Percentiles rank a stretch among this genome's conserved stretches.
phyloP scores from a whole-genome alignment of 805 yeast genomes.

The Yarrowia sp. region DNA sequence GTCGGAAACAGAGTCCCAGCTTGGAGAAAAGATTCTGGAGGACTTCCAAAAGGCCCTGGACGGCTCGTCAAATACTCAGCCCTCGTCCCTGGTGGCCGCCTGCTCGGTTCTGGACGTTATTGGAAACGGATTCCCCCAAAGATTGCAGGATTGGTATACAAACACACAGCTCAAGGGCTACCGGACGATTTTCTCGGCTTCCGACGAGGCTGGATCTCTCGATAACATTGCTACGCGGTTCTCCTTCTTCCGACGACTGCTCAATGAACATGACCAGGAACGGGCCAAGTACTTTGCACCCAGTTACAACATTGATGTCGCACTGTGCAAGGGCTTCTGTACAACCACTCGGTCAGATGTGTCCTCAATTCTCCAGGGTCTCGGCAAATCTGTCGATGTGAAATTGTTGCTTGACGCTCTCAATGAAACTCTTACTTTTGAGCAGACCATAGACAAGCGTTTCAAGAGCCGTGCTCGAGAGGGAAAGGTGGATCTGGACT shows the following conservation, averaged over 20 bases:
- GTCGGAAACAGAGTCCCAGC: constrained; percentile 53
- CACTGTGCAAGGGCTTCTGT: constrained; percentile 61
- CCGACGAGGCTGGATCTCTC: constrained; percentile 91
- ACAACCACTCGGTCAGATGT: constrained; percentile 67
- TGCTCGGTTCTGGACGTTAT: constrained; percentile 68
- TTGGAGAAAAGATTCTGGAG: constrained; percentile 65
- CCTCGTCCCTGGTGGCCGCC: constrained; percentile 47
- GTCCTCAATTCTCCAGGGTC: constrained; percentile 46
- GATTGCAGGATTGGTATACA: constrained; percentile 69
- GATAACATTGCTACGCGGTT: constrained; percentile 82
- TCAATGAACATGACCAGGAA: constrained; percentile 55
- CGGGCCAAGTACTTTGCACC: constrained; percentile 59
- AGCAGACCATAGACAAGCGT: constrained; percentile 61
- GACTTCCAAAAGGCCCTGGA: constrained; percentile 55
- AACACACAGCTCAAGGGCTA: constrained; percentile 69
- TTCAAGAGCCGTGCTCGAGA: constrained; percentile 39
- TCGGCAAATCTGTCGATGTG: constrained; percentile 50
- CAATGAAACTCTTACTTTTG: constrained; percentile 80
- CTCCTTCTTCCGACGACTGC: constrained; percentile 70
- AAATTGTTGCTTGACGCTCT: constrained; percentile 65
- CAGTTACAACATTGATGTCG: constrained; percentile 66
- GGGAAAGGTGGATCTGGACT: constrained; percentile 2
- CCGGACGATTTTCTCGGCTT: constrained; percentile 63
- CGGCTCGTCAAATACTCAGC: not conserved
- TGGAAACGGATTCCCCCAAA: constrained; percentile 50